Evolutionary conservation across 2,329 filamentous ascomycete species (phyloP).

Genomic region (Penicillium sp.): DNA sequence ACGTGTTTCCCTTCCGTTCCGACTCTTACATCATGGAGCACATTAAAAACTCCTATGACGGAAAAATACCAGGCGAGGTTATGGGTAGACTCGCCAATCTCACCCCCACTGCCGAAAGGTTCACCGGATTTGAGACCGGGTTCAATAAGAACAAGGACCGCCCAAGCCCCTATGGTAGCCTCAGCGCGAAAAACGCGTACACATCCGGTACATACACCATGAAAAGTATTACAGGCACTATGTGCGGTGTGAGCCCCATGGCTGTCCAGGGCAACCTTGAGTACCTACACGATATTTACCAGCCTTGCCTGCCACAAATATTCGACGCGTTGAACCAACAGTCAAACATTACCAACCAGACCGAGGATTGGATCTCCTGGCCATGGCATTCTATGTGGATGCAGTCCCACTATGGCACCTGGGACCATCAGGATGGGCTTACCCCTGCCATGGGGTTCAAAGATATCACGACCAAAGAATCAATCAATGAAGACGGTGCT

Average conservation of each 20-base stretch:
- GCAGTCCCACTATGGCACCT: slow-evolving; percentile 31
- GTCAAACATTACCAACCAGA: slow-evolving; percentile 14
- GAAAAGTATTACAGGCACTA: slow-evolving; percentile 43
- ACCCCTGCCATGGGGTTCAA: slow-evolving; percentile 27
- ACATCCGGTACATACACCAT: slow-evolving; percentile 45
- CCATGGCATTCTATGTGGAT: slow-evolving; percentile 30
- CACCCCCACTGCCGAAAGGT: slow-evolving; percentile 24
- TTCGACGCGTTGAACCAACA: slow-evolving; percentile 21
- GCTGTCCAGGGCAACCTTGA: slow-evolving; percentile 45
- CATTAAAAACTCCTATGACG: slow-evolving; percentile 37
- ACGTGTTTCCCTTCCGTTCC: slow-evolving; percentile 45
- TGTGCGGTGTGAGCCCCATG: slow-evolving; percentile 43
- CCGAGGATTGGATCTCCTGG: slow-evolving; percentile 24
- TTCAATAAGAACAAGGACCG: slow-evolving; percentile 14
- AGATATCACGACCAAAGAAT: slow-evolving; percentile 20
- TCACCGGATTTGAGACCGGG: slow-evolving; percentile 23
- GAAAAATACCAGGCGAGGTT: slow-evolving; percentile 33
- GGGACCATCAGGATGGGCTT: slow-evolving; percentile 27
- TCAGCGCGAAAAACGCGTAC: slow-evolving; percentile 42
- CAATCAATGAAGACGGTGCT: slow-evolving; percentile 17
- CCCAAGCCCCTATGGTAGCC: slow-evolving; percentile 36
- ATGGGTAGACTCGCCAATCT: slow-evolving; percentile 23
- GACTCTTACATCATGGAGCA: slow-evolving; percentile 33
- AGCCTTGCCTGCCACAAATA: slow-evolving; percentile 44
- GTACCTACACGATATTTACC: slow-evolving; percentile 41